phyloP scores from a whole-genome alignment of 345 rosid species.

The Arabis hirsuta region DNA sequence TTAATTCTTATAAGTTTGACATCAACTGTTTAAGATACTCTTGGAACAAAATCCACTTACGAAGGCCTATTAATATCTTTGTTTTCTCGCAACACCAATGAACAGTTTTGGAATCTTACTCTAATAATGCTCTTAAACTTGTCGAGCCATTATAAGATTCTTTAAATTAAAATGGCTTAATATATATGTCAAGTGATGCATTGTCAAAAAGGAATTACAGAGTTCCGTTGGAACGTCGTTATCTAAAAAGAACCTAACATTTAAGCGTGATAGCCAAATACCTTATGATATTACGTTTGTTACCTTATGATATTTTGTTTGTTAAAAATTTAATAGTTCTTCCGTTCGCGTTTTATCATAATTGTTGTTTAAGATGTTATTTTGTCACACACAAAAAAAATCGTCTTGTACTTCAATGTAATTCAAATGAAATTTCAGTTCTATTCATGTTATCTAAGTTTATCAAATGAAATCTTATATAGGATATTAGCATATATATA shows the following conservation, averaged over 20 bases:
- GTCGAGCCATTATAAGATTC: slow-evolving; percentile 6
- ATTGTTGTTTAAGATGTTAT: neutral
- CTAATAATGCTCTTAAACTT: neutral
- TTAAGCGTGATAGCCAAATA: slow-evolving; percentile 6
- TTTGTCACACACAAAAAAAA: neutral
- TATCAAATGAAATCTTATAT: too few species aligned
- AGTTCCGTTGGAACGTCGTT: slow-evolving; percentile 22
- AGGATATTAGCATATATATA: too few species aligned
- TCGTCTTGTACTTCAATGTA: neutral
- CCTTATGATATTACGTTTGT: neutral
- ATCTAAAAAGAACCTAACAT: slow-evolving; percentile 32
- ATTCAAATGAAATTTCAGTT: neutral
- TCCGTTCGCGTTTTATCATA: neutral
- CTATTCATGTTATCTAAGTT: too few species aligned
- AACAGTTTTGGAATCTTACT: neutral
- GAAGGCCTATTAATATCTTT: neutral
- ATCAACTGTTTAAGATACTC: neutral
- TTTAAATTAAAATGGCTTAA: neutral
- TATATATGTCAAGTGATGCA: slow-evolving; percentile 4
- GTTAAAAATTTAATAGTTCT: neutral
- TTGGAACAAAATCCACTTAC: neutral
- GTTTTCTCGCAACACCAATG: neutral
- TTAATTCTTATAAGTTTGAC: neutral
- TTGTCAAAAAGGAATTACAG: neutral
- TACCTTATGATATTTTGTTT: neutral